Conservation (phyloP, 2,329 filamentous ascomycete species). For the Thelonectria rubi region DNA sequence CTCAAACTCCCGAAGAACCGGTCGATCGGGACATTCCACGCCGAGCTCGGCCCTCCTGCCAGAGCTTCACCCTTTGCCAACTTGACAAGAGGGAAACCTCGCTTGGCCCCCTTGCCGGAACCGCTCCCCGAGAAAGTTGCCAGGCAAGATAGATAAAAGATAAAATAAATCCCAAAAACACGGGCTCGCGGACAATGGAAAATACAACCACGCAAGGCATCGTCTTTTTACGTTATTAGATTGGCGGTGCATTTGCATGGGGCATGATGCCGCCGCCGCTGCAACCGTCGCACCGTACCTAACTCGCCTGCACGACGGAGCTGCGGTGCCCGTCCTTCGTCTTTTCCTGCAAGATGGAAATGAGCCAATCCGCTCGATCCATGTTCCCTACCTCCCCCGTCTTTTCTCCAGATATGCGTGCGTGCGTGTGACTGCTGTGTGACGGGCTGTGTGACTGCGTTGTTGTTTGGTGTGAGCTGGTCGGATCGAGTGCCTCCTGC, state of each 20-base stretch:
- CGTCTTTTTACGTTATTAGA: not conserved
- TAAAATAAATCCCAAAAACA: not conserved
- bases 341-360: slow-evolving; percentile 9
- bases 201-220: too few species aligned
- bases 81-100: not conserved
- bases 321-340: not conserved
- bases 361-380: slow-evolving; percentile 10
- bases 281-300: too few species aligned
- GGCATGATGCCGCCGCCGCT: too few species aligned
- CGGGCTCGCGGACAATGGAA: not conserved
- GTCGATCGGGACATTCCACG: slow-evolving; percentile 24
- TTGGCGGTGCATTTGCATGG: slow-evolving; percentile 3
- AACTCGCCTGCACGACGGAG: too few species aligned
- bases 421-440: slow-evolving; percentile 1
- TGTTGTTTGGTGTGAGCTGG: slow-evolving; percentile 13
- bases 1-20: slow-evolving; percentile 20
- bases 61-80: not conserved
- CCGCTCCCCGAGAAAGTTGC: slow-evolving; percentile 1
- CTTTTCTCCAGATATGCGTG: slow-evolving; percentile 6
- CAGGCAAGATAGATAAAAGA: too few species aligned
- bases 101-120: not conserved
- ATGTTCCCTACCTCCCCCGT: slow-evolving; percentile 12
- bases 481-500: not conserved
- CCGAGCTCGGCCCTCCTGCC: slow-evolving; percentile 12
- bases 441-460: not conserved